Evolutionary conservation across 2,329 filamentous ascomycete species (phyloP).

Genomic region (Fusarium agapanthi): DNA sequence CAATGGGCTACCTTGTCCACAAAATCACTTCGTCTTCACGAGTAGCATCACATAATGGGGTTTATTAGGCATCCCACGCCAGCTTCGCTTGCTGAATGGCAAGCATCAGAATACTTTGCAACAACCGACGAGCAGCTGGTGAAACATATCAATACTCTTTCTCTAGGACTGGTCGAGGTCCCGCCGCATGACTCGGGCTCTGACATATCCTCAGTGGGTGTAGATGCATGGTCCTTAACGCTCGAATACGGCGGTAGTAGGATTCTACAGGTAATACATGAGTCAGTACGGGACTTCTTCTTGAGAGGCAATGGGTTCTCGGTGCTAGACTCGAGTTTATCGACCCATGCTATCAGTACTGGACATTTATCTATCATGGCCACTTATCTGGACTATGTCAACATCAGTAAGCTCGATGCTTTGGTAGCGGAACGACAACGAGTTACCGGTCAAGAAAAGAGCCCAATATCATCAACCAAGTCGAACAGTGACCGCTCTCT

Average conservation of each 20-base stretch:
- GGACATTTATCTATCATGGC: not conserved
- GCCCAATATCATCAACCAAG: accelerated
- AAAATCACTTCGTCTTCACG: not conserved
- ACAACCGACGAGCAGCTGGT: not conserved
- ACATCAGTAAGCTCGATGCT: not conserved
- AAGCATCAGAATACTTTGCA: not conserved
- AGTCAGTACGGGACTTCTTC: not conserved
- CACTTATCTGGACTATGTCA: accelerated
- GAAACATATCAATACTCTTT: not conserved
- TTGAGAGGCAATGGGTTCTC: not conserved
- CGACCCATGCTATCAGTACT: accelerated
- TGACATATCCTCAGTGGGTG: not conserved
- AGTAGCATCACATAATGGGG: not conserved
- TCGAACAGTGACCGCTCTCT: not conserved
- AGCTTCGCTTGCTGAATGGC: not conserved
- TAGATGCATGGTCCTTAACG: not conserved
- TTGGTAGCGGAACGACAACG: not conserved
- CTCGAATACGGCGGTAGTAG: not conserved
- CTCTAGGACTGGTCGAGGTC: not conserved
- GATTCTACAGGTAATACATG: not conserved
- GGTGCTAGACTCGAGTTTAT: accelerated
- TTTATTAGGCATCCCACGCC: not conserved
- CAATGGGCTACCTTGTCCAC: not conserved
- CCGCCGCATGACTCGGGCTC: not conserved
- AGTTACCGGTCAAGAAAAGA: accelerated